Evolutionary conservation across 2,329 filamentous ascomycete genomes (phyloP), one percentile per base, ranked within the genome.

Genomic region (Neofusicoccum parvum): DNA sequence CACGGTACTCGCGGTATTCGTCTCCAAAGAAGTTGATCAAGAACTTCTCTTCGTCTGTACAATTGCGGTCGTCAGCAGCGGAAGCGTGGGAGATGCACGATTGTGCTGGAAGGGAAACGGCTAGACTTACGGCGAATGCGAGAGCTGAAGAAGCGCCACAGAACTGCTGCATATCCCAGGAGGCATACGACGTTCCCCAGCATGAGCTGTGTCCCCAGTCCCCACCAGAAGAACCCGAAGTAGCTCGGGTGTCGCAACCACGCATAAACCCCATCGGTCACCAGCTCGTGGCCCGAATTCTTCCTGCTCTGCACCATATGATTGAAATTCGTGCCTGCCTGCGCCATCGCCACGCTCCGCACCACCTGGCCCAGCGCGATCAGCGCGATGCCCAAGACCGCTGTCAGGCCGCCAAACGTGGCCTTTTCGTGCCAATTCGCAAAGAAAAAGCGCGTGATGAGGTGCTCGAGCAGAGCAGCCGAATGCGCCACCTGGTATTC

Each of bases 181-280:
- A 96, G 87, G 75, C 92, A 96, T 2, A 96, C 69, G 9, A 86
- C 79, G 78, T 99, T 99, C 17, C 94, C 94, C 69, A 97, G 83
- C 64, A 96, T 87, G 49, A 98, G 74, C 82, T 99, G 95, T 12
- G 94, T 97, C 5, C 95, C 95, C n/a, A 98, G 74, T 0, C 92
- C 92, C 94, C 94, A 99, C 88, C 93, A 98, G 79, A 97, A 99
- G 81, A 97, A 99, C 3, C 94, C 95, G 81, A 98, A 97, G 79
- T 99, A 99, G 66, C 90, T 91, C 12, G 95, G 95, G 78, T 99
- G 95, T 27, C 95, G 83, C 62, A 96, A 81, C 50, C 85, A 77
- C 7, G 82, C 81, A 77, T 98, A 99, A 39, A 98, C 81, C 0
- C 95, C 95, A 34, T 82, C 82, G 0, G 90, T 96, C 2, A 99